These are phyloP conservation scores for Microcera coccophila DNA, from an alignment of 2,329 filamentous ascomycete species.

Conservation along the genomic window DNA sequence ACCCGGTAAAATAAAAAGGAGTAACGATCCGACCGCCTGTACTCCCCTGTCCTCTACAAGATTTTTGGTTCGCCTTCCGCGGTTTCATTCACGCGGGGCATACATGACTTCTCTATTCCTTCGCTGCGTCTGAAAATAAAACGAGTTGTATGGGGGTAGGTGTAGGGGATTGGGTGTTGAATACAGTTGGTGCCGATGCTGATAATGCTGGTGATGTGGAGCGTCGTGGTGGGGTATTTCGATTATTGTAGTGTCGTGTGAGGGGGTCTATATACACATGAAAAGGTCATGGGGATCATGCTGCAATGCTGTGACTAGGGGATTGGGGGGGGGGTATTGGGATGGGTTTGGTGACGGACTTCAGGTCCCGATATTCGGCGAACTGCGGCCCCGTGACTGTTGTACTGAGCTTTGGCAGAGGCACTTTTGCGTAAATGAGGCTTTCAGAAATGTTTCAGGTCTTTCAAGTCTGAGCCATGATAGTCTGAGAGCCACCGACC, in stretches of 20 bases:
- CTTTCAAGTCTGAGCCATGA: conserved; percentile 49
- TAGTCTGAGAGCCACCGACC: conserved; percentile 49
- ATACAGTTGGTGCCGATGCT: conserved; percentile 14
- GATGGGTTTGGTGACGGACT: conserved; percentile 5
- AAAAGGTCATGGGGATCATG: conserved; percentile 37
- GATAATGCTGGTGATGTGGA: conserved; percentile 27
- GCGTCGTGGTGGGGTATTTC: conserved; percentile 37
- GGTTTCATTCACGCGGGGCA: conserved; percentile 32
- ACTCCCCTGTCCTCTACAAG: conserved; percentile 42
- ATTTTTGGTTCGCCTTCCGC: conserved; percentile 35
- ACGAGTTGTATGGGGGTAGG: conserved; percentile 25
- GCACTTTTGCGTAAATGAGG: not conserved
- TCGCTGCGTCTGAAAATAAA: conserved; percentile 28
- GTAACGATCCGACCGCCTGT: conserved; percentile 33
- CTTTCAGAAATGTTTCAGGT: not conserved
- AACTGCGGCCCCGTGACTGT: not conserved
- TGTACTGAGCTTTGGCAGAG: not conserved
- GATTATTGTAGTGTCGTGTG: conserved; percentile 37
- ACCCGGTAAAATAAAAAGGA: not conserved
- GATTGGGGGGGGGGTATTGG: conserved; percentile 9
- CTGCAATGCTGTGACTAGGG: conserved; percentile 29
- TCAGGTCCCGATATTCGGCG: not conserved
- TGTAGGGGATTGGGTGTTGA: conserved; percentile 7
- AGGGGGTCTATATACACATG: conserved; percentile 39
- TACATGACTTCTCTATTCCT: conserved; percentile 43